These are phyloP conservation scores for Fusarium staphyleae DNA, from an alignment of 2,329 filamentous ascomycete genomes.

Conservation along the genomic window DNA sequence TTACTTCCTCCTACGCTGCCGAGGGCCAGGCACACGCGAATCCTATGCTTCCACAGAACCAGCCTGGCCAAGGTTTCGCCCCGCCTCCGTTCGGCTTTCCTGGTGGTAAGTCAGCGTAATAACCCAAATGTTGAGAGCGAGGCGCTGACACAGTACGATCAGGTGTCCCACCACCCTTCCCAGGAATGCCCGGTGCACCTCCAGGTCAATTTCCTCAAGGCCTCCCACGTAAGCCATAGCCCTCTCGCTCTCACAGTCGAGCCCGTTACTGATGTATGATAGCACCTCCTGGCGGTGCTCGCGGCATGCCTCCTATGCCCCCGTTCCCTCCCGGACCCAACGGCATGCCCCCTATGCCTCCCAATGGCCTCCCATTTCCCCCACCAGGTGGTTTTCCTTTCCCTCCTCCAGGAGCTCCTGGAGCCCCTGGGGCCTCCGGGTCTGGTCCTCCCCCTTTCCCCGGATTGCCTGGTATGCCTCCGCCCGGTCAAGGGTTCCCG, in stretches of 20 bases:
- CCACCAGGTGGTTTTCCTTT: slow-evolving; percentile 44
- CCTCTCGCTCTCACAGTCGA: not conserved
- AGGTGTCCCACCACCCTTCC: slow-evolving; percentile 66
- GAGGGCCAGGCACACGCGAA: slow-evolving; percentile 89
- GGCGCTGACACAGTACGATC: slow-evolving; percentile 43
- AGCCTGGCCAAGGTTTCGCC: slow-evolving; percentile 61
- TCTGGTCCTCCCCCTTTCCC: slow-evolving; percentile 43
- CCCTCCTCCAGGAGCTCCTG: slow-evolving; percentile 47
- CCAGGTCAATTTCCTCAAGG: slow-evolving; percentile 52
- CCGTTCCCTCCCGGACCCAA: slow-evolving; percentile 52
- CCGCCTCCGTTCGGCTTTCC: slow-evolving; percentile 70
- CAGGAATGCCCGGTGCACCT: slow-evolving; percentile 55
- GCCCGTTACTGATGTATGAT: slow-evolving; percentile 16
- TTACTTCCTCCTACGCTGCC: slow-evolving; percentile 93
- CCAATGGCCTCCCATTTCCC: slow-evolving; percentile 50
- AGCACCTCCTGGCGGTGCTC: slow-evolving; percentile 60
- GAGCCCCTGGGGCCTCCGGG: slow-evolving; percentile 39
- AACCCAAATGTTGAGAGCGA: slow-evolving; percentile 20
- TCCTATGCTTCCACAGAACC: slow-evolving; percentile 78
- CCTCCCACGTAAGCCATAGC: slow-evolving; percentile 59
- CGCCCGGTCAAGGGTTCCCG: slow-evolving; percentile 54
- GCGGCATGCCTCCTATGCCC: slow-evolving; percentile 56
- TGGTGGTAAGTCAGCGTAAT: slow-evolving; percentile 51
- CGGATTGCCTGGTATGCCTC: slow-evolving; percentile 49
- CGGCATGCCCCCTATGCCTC: slow-evolving; percentile 54